phyloP scores from a whole-genome alignment of 805 yeast genomes.

The Lipomyces mesembrius region DNA sequence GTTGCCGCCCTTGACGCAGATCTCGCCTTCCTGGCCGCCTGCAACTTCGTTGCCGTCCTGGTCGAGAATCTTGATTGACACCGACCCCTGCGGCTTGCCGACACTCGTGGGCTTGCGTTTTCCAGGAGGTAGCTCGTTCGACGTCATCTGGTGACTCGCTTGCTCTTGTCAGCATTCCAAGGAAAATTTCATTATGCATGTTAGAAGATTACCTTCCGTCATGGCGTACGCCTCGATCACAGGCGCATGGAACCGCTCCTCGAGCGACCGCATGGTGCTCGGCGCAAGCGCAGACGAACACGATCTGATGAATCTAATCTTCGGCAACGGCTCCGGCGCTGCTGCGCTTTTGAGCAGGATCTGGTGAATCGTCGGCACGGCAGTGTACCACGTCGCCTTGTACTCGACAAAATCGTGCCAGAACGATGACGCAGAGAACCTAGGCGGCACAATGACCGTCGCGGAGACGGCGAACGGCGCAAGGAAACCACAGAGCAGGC shows the following conservation, averaged over 20 bases:
- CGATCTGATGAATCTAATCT: constrained; percentile 68
- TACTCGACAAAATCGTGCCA: constrained; percentile 60
- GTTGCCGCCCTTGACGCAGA: constrained; percentile 67
- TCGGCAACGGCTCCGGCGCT: constrained; percentile 57
- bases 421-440: constrained; percentile 63
- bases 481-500: constrained; percentile 66
- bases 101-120: constrained; percentile 72
- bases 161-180: not conserved
- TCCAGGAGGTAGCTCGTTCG: constrained; percentile 69
- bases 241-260: constrained; percentile 63
- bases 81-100: constrained; percentile 74
- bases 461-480: constrained; percentile 66
- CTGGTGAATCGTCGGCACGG: constrained; percentile 74
- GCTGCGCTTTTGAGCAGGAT: constrained; percentile 59
- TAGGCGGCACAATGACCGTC: constrained; percentile 60
- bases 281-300: constrained; percentile 77
- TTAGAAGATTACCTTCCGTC: constrained; percentile 60
- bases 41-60: constrained; percentile 53
- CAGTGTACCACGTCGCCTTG: constrained; percentile 68
- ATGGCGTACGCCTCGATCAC: constrained; percentile 79
- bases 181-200: not conserved
- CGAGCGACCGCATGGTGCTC: constrained; percentile 61
- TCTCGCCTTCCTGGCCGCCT: constrained; percentile 67
- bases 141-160: constrained; percentile 73
- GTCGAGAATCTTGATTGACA: constrained; percentile 62